Evolutionary conservation across 257 asterid species (phyloP), one percentile per base, ranked within the genome.

Genomic region (Solanum etuberosum): DNA sequence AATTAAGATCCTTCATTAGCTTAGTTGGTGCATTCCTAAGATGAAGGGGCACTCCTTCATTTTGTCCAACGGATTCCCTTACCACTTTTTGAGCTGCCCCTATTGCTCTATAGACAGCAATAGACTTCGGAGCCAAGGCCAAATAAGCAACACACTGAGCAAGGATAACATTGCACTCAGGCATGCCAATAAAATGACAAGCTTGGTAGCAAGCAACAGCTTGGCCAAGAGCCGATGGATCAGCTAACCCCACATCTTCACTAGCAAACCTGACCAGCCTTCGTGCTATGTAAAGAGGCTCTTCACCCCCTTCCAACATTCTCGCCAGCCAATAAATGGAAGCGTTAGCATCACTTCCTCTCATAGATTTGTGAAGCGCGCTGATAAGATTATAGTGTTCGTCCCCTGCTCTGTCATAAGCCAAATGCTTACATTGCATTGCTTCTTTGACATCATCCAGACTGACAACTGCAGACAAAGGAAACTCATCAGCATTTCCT

Each of bases 21-120:
- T 93, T 96, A n/a, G 97, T 95, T 9, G 98, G 95, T 46, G 99
- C 98, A 87, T 96, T 96, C 93, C 99, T 95, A 86, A 95, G 68
- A 85, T 94, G 99, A 73, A 95, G 87, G 10, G 99, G 98, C 84
- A 96, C 98, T 72, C 93, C 91, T 71, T 95, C 95, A 71, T 96
- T 95, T 90, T 91, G 94, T 65, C 99, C 98, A n/a, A 87, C 95
- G 0, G 97, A 95, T 8, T 96, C 98, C 93, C 83, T 93, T 76
- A 95, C 99, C 35, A 77, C 92, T 90, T 92, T 89, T 90, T 88
- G 91, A 1, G 98, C 98, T 3, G 88, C 89, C 89, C 42, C 91
- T 18, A 95, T 83, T 7, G 99, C 99, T 43, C 90, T 86, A 80
- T 93, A 93, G 23, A 94, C 95, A 0, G 98, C 38, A 16, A 95